Conservation (phyloP, 2,329 filamentous ascomycete species). For the Ophiostoma sp. region DNA sequence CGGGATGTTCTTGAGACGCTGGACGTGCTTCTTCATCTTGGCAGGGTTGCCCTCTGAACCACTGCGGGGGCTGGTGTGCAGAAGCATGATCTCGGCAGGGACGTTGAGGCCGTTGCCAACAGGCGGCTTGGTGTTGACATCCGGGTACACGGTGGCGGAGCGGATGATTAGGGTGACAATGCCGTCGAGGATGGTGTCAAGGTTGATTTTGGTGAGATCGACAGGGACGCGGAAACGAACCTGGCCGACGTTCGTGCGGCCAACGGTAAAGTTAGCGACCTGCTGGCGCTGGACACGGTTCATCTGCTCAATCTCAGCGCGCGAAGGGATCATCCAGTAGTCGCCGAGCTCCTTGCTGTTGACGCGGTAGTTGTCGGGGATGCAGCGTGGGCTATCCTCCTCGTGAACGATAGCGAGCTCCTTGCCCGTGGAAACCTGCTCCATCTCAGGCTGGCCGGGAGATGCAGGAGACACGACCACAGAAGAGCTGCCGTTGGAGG, state of each 20-base stretch:
- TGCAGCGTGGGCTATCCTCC: constrained; percentile 42
- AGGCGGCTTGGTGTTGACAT: constrained; percentile 69
- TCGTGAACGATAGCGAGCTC: constrained; percentile 77
- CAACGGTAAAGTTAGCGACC: constrained; percentile 71
- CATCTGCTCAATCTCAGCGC: constrained; percentile 72
- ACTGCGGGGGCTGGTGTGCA: constrained; percentile 85
- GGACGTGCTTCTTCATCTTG: constrained; percentile 61
- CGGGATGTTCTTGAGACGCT: constrained; percentile 69
- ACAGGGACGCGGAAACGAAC: constrained; percentile 78
- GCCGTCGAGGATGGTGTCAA: constrained; percentile 71
- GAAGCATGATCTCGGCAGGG: constrained; percentile 76
- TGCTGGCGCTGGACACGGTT: constrained; percentile 70
- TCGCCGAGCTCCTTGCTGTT: constrained; percentile 48
- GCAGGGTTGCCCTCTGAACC: constrained; percentile 51
- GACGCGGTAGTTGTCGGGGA: constrained; percentile 26
- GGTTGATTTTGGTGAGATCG: constrained; percentile 70
- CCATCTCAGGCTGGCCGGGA: constrained; percentile 50
- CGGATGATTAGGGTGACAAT: constrained; percentile 73
- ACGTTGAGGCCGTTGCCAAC: constrained; percentile 88
- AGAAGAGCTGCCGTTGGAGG: constrained; percentile 11
- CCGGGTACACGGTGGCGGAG: constrained; percentile 81
- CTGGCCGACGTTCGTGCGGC: constrained; percentile 72
- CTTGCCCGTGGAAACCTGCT: constrained; percentile 61
- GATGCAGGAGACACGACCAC: constrained; percentile 13
- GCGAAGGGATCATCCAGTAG: constrained; percentile 80